Evolutionary conservation across 2,329 filamentous ascomycete species (phyloP).

Genomic region (Emmonsiellopsis sp.): DNA sequence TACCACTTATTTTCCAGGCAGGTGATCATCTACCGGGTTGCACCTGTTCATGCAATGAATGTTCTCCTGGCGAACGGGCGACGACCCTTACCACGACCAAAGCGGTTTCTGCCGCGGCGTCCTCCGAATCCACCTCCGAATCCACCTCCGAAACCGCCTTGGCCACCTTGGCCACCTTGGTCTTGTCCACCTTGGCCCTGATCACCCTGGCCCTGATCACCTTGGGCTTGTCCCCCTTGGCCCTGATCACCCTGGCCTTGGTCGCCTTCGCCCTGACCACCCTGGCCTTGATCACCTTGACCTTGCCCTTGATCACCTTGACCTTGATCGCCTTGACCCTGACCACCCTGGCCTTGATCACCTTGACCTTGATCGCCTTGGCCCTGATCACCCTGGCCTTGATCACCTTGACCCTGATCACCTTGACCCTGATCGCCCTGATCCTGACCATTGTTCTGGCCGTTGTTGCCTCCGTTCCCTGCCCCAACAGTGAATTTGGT

Average conservation of each 20-base stretch:
- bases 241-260: background rate
- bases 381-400: conserved; percentile 4
- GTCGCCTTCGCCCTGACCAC: background rate
- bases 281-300: background rate
- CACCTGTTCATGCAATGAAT: conserved; percentile 1
- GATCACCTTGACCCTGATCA: conserved; percentile 1
- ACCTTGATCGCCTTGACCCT: background rate
- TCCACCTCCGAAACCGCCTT: background rate
- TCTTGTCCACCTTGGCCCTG: background rate
- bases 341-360: conserved; percentile 1
- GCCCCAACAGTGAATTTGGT: conserved; percentile 38
- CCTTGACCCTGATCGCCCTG: background rate
- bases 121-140: too few species aligned
- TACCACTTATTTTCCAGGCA: background rate
- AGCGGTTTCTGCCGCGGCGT: background rate
- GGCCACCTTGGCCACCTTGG: background rate
- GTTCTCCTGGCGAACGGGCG: background rate
- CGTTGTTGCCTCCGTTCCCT: conserved; percentile 7
- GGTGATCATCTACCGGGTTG: background rate
- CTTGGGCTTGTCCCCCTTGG: background rate
- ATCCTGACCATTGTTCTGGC: conserved; percentile 1
- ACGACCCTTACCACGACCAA: background rate
- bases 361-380: conserved; percentile 5
- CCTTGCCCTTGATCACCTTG: background rate
- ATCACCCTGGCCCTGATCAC: background rate